Base-by-base conservation (phyloP, 768 basidiomycete genomes). In the Collybia sordida region DNA sequence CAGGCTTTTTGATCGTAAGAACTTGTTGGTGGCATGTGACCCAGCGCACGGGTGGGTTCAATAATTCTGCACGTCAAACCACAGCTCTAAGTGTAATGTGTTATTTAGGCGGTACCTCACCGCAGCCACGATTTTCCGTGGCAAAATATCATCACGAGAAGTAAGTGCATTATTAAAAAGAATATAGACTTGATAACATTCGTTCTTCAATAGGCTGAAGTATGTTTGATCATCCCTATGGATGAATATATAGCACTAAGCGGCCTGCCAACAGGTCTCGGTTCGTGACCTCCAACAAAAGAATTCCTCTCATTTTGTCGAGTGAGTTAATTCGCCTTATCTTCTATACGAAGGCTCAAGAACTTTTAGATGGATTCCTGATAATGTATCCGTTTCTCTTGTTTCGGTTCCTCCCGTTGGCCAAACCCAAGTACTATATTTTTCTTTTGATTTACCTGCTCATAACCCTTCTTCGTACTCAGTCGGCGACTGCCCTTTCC, bases 61-160 rank as follows among this genome's bases (percentile, higher is more conserved):
- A 24, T 11, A 23, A 12, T 18, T 6, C 9, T n/a, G 11, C 35
- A 19, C n/a, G 36, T 22, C 43, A 37, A 17, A 45, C 25, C 42
- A 47, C 50, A 45, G 28, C 21, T 40, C 42, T 44, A 24, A 35
- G 28, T 50, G n/a, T 27, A 44, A 34, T 21, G 9, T 6, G 14
- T 24, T 27, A 14, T 45, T 15, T 53, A 90, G 91, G 22, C 88
- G 88, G 37, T 95, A 91, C 67, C 72, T 96, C 35, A 94, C 93
- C 0, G 88, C 89, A 7, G 90, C 91, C 3, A 86, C 85, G 4
- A 92, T 93, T 52, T 94, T 90, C 81, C 82, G 93, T 50, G 93
- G 92, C 25, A 80, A 85, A 37, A 75, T 95, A 27, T 77, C 88
- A 34, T 90, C 88, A 17, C 78, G 83, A 62, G 93, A 93, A 69